A percentile compares a stretch with the other conserved stretches of the same genome.
These are phyloP conservation scores for Triticum monococcum DNA, from an alignment of 176 grass and related monocot genomes.

Conservation along the genomic window DNA sequence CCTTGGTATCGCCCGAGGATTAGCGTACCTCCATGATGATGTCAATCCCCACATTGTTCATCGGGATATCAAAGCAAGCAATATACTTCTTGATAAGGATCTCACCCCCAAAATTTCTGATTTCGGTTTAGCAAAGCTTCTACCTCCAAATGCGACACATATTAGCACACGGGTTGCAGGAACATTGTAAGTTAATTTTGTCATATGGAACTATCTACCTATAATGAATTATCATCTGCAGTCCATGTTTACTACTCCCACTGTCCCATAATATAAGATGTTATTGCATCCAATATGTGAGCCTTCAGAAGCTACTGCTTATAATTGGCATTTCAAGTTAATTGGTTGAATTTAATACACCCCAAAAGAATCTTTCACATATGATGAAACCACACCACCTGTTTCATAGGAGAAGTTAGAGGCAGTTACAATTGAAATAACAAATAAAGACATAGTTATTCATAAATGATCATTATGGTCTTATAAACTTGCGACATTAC, in stretches of 20 bases:
- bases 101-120: constrained; percentile 75
- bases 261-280: too few relatives aligned
- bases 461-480: background rate
- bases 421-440: background rate
- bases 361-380: background rate
- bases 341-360: constrained; percentile 1
- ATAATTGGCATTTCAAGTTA: background rate
- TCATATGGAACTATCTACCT: background rate
- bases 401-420: constrained; percentile 4
- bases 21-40: constrained; percentile 65
- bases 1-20: constrained; percentile 56
- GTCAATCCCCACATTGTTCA: constrained; percentile 70
- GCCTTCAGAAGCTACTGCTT: background rate
- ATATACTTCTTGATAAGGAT: constrained; percentile 78
- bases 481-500: constrained; percentile 18
- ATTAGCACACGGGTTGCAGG: constrained; percentile 84
- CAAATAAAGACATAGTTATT: constrained; percentile 6
- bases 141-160: constrained; percentile 67
- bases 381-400: background rate
- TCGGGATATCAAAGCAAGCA: constrained; percentile 87
- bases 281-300: background rate
- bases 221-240: background rate
- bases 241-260: background rate
- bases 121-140: constrained; percentile 79
- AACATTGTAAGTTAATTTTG: constrained; percentile 61